Evolutionary conservation across 495 filamentous ascomycete genomes (phyloP), one percentile per base, ranked within the genome.

Genomic region (Bacidia rubella): DNA sequence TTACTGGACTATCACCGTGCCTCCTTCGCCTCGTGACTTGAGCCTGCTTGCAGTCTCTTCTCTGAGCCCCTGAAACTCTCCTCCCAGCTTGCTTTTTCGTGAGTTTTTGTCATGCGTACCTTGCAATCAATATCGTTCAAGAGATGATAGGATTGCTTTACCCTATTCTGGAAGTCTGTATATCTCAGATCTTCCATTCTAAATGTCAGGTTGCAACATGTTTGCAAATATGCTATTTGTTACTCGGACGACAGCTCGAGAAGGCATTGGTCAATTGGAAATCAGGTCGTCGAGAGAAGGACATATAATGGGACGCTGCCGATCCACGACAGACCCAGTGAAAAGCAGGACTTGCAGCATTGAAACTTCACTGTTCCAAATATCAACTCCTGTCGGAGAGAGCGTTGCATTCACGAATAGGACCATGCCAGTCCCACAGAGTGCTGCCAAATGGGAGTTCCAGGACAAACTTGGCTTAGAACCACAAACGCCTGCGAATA

Each of bases 401-500:
- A 35, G n/a, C n/a, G n/a, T n/a, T n/a, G n/a, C n/a, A n/a, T n/a
- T n/a, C 29, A 25, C 19, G 0, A 20, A n/a, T 22, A 15, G 44
- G 9, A 35, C 29, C n/a, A 29, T 35, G 15, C 15, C 25, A 25
- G 29, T 50, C n/a, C 47, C 47, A 19, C 47, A 50, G 22, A 50
- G 47, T 38, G 15, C n/a, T 38, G 27, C 47, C 12, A 50, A 50
- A 20, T 20, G 12, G 20, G 47, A 50, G 12, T 50, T 50, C 25
- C 38, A 35, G 12, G 1, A 10, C 47, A 25, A 15, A 26, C 47
- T 50, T 15, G 29, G 29, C 27, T 11, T 50, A 11, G 25, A 50
- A 24, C 17, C n/a, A 12, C n/a, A 32, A 2, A 35, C n/a, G 0
- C 25, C 10, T 5, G 10, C 9, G 3, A 20, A 50, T 22, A 38